phyloP scores from a whole-genome alignment of 164 flowering plant genomes.

The Houttuynia cordata region DNA sequence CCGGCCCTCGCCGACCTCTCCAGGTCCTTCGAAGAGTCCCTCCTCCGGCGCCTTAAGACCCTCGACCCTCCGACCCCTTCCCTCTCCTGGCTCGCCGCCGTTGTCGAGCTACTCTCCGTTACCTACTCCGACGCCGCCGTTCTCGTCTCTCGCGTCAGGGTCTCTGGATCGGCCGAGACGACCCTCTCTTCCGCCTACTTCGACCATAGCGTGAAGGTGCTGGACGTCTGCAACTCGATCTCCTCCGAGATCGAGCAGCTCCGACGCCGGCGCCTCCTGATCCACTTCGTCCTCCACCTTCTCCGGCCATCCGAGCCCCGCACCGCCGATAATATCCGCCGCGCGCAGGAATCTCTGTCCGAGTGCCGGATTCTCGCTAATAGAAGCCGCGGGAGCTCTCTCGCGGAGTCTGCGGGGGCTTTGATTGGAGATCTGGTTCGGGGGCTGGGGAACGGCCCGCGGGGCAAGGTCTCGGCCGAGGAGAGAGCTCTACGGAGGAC shows the following conservation, averaged over 20 bases:
- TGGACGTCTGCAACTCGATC: constrained; percentile 32
- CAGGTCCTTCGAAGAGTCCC: constrained; percentile 18
- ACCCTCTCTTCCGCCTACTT: constrained; percentile 4
- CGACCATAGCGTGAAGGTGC: constrained; percentile 19
- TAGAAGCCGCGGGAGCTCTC: not conserved
- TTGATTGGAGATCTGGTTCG: not conserved
- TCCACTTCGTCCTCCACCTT: not conserved
- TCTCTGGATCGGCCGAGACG: not conserved
- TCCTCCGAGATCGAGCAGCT: constrained; percentile 22
- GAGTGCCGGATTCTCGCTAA: not conserved
- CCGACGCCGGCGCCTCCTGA: constrained; percentile 9
- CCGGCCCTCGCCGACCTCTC: constrained; percentile 7
- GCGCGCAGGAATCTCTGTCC: not conserved
- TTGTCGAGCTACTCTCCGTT: constrained; percentile 19
- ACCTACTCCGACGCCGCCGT: constrained; percentile 20
- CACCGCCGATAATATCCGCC: not conserved
- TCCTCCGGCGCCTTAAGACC: constrained; percentile 18
- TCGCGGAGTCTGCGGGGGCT: not conserved
- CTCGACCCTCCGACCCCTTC: constrained; percentile 9
- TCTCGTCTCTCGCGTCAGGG: constrained; percentile 7
- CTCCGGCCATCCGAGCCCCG: not conserved
- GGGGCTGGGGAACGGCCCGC: not conserved
- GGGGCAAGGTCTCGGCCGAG: not conserved
- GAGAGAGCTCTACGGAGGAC: not conserved
- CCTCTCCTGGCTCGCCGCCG: constrained; percentile 21